A percentile compares a stretch with the other conserved stretches of the same genome.
Conservation (phyloP, 2,329 filamentous ascomycete species). For the Chalaropsis thielavioides region DNA sequence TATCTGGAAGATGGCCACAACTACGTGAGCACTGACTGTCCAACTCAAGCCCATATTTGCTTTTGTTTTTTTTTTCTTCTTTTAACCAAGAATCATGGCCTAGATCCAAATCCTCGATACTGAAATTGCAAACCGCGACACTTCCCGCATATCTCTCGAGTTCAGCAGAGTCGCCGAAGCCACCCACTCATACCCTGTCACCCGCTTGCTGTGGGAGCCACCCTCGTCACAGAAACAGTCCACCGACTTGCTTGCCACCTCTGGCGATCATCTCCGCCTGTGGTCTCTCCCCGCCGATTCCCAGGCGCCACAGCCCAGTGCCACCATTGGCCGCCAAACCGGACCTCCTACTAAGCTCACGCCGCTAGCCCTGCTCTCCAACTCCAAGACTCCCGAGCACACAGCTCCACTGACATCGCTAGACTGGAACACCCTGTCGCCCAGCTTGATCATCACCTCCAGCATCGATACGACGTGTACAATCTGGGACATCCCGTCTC, state of each 20-base stretch:
- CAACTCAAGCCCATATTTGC: not conserved
- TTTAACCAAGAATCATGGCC: constrained; percentile 12
- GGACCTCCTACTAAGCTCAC: constrained; percentile 64
- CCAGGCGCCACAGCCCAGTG: constrained; percentile 43
- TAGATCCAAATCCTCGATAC: constrained; percentile 96
- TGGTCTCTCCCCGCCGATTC: constrained; percentile 75
- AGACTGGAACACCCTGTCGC: constrained; percentile 96
- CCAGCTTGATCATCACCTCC: constrained; percentile 93
- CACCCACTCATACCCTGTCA: constrained; percentile 95
- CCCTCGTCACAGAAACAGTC: constrained; percentile 89
- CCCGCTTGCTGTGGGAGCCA: constrained; percentile 87
- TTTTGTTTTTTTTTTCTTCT: constrained; percentile 15
- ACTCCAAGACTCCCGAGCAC: constrained; percentile 96
- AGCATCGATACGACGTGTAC: constrained; percentile 99
- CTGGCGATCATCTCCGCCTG: constrained; percentile 80
- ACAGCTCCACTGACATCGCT: constrained; percentile 91
- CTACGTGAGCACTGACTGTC: constrained; percentile 47
- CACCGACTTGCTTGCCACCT: constrained; percentile 87
- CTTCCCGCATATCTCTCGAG: constrained; percentile 63
- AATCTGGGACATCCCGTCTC: constrained; percentile 96
- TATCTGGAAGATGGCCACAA: constrained; percentile 97
- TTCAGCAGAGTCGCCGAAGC: constrained; percentile 91
- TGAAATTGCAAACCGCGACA: constrained; percentile 57
- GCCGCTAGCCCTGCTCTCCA: constrained; percentile 81
- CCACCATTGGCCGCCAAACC: constrained; percentile 48